Percentiles rank a stretch among this genome's conserved stretches.
phyloP scores from a whole-genome alignment of 2,329 filamentous ascomycete genomes.

The Fusarium solani-melongenae region DNA sequence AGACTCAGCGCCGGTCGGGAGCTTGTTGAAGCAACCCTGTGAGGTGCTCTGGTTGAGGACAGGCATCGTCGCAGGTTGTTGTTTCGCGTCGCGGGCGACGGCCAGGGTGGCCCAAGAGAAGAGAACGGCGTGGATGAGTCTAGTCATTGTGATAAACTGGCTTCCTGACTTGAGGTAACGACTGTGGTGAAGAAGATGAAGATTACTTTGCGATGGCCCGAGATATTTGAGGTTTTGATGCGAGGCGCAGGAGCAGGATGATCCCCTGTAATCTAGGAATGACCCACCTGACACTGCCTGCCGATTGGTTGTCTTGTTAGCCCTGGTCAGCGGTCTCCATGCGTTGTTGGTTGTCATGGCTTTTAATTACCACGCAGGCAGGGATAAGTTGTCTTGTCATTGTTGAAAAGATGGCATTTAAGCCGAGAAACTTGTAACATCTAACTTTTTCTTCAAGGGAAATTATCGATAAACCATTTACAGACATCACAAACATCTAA shows the following conservation, averaged over 20 bases:
- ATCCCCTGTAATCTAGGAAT: not conserved
- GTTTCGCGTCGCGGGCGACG: not conserved
- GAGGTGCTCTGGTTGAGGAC: not conserved
- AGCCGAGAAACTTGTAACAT: not conserved
- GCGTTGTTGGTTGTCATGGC: not conserved
- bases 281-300: not conserved
- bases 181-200: not conserved
- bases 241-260: not conserved
- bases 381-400: not conserved
- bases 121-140: not conserved
- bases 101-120: not conserved
- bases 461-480: not conserved
- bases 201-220: not conserved
- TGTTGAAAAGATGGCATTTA: not conserved
- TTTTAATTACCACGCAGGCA: not conserved
- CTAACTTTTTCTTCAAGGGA: not conserved
- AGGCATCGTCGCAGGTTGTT: not conserved
- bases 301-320: not conserved
- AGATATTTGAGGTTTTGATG: not conserved
- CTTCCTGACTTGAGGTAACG: not conserved
- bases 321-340: not conserved
- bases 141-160: not conserved
- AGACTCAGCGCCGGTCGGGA: not conserved
- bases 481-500: not conserved
- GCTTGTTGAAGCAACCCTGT: not conserved